These are phyloP conservation scores for Mycena kentingensis DNA, from an alignment of 768 basidiomycete genomes.

Conservation along the genomic window DNA sequence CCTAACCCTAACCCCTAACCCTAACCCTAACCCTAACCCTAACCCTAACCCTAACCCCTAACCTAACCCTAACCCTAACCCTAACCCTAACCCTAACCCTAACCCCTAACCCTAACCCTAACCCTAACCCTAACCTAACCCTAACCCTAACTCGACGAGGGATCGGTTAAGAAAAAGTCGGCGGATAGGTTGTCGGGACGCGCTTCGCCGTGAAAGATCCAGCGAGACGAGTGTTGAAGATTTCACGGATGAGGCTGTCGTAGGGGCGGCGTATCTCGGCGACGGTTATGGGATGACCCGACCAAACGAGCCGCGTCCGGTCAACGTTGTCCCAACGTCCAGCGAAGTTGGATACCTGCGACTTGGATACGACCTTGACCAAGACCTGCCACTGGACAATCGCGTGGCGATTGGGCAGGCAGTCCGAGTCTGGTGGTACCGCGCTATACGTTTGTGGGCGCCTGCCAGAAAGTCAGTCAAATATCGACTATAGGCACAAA, in stretches of 20 bases:
- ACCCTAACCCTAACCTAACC: too few species aligned
- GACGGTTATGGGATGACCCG: neutral
- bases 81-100: too few species aligned
- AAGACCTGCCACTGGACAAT: slow-evolving; percentile 7
- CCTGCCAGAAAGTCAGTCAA: neutral
- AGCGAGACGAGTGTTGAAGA: neutral
- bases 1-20: too few species aligned
- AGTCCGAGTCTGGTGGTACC: slow-evolving; percentile 1
- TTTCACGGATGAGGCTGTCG: neutral
- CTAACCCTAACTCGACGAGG: too few species aligned
- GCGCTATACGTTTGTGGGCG: neutral
- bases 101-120: too few species aligned
- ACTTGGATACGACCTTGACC: slow-evolving; percentile 4
- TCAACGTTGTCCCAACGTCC: neutral
- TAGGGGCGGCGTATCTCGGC: neutral
- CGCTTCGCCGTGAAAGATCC: slow-evolving; percentile 3
- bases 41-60: too few species aligned
- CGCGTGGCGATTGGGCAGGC: neutral
- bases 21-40: too few species aligned
- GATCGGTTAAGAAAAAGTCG: slow-evolving; percentile 2
- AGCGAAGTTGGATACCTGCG: neutral
- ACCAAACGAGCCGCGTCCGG: slow-evolving; percentile 2
- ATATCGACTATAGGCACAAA: neutral
- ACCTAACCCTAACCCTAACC: too few species aligned
- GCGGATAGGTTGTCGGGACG: slow-evolving; percentile 1